Evolutionary conservation across 139 green algal genomes (phyloP).

Genomic region (Yamagishiella unicocca): DNA sequence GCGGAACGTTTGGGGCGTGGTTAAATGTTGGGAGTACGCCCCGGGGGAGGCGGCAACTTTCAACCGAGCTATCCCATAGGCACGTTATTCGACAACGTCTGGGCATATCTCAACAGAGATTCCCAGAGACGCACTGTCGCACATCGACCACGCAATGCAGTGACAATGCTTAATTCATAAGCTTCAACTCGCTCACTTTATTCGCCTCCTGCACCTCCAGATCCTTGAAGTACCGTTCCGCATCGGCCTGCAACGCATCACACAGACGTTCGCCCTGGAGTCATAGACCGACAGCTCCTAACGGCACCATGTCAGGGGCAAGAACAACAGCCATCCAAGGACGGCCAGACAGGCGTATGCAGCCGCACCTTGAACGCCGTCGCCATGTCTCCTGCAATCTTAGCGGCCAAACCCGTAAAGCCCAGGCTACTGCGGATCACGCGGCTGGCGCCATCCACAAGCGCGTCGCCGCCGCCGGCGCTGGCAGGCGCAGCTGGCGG

Average conservation of each 20-base stretch:
- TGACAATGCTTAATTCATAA: no score
- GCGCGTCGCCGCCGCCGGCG: neutral
- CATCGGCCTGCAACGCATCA: slow-evolving; percentile 6
- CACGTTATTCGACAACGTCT: no score
- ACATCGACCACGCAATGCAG: no score
- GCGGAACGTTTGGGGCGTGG: no score
- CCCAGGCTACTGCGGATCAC: slow-evolving; percentile 41
- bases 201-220: slow-evolving; percentile 50
- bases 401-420: slow-evolving; percentile 50
- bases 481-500: neutral
- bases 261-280: neutral
- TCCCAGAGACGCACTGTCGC: no score
- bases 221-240: slow-evolving; percentile 41
- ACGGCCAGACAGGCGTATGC: neutral
- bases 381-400: slow-evolving; percentile 47
- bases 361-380: slow-evolving; percentile 32
- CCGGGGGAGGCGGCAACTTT: no score
- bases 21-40: no score
- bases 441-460: slow-evolving; percentile 33
- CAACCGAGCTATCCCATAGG: no score
- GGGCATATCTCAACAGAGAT: no score
- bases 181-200: slow-evolving; percentile 44
- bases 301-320: neutral
- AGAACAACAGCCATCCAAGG: neutral
- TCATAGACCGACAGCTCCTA: neutral